Evolutionary conservation across 805 yeast genomes (phyloP).

Genomic region (Cyberlindnera nakhonratchasimensis): DNA sequence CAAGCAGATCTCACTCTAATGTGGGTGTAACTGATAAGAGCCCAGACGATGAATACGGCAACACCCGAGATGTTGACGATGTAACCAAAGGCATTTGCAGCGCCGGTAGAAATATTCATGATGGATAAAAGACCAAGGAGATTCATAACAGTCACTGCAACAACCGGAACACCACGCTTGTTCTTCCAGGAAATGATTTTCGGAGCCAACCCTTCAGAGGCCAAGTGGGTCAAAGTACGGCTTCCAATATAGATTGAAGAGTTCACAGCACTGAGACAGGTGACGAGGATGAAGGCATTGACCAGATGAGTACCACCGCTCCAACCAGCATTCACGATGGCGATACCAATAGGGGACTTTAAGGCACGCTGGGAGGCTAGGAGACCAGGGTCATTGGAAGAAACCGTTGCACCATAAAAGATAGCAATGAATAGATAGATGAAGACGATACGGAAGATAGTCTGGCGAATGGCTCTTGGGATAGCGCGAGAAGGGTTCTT

Average conservation of each 20-base stretch:
- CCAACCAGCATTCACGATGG: constrained; percentile 67
- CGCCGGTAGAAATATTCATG: constrained; percentile 52
- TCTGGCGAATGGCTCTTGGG: constrained; percentile 68
- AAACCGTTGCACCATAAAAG: constrained; percentile 66
- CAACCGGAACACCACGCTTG: constrained; percentile 60
- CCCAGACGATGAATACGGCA: constrained; percentile 74
- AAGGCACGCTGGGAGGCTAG: constrained; percentile 36
- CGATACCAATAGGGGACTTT: constrained; percentile 69
- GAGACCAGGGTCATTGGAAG: constrained; percentile 57
- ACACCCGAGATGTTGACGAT: constrained; percentile 70
- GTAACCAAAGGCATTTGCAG: constrained; percentile 63
- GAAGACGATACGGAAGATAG: constrained; percentile 56
- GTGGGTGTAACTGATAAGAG: constrained; percentile 59
- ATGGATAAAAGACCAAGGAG: constrained; percentile 61
- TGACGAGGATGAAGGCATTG: constrained; percentile 65
- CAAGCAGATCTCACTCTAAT: constrained; percentile 67
- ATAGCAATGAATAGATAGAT: constrained; percentile 62
- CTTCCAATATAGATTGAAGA: constrained; percentile 68
- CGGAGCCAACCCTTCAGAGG: constrained; percentile 61
- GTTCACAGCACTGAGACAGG: constrained; percentile 68
- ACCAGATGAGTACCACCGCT: constrained; percentile 60
- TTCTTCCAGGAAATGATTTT: constrained; percentile 46
- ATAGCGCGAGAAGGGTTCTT: constrained; percentile 65
- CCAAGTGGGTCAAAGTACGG: constrained; percentile 61
- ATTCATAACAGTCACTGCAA: constrained; percentile 56